These are phyloP conservation scores for Filosporella fistucella DNA, from an alignment of 495 filamentous ascomycete species.

Conservation along the genomic window DNA sequence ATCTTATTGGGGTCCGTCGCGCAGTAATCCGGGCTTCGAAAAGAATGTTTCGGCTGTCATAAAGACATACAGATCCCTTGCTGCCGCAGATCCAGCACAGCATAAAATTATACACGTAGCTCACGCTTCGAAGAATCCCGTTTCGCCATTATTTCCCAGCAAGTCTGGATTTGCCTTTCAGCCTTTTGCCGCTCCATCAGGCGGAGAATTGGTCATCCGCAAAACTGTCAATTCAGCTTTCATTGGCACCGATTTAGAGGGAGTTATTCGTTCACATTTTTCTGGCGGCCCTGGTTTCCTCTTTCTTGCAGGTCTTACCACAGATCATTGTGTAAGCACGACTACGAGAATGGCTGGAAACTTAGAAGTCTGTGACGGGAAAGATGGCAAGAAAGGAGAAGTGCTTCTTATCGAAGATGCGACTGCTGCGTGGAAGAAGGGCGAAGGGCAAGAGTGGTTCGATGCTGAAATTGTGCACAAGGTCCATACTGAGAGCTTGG, in stretches of 20 bases:
- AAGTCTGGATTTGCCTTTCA: conserved; percentile 30
- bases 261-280: conserved; percentile 29
- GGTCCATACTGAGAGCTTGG: conserved; percentile 40
- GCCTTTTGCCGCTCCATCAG: conserved; percentile 32
- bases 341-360: conserved; percentile 46
- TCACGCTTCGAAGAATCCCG: conserved; percentile 33
- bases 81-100: conserved; percentile 5
- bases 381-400: conserved; percentile 31
- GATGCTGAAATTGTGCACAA: conserved; percentile 43
- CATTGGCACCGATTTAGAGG: conserved; percentile 42
- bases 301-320: conserved; percentile 39
- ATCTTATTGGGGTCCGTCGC: conserved; percentile 30
- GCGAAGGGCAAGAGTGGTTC: conserved; percentile 23
- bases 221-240: conserved; percentile 48
- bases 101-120: conserved; percentile 41
- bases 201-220: conserved; percentile 36
- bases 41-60: conserved; percentile 36
- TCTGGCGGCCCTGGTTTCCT: conserved; percentile 31
- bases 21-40: conserved; percentile 43
- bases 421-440: conserved; percentile 41
- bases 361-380: conserved; percentile 36
- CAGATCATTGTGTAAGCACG: conserved; percentile 48
- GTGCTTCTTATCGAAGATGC: conserved; percentile 45
- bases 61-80: conserved; percentile 30
- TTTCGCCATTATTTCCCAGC: conserved; percentile 29